Evolutionary conservation across 805 yeast species (phyloP).

Genomic region (Hyphopichia homilentoma): DNA sequence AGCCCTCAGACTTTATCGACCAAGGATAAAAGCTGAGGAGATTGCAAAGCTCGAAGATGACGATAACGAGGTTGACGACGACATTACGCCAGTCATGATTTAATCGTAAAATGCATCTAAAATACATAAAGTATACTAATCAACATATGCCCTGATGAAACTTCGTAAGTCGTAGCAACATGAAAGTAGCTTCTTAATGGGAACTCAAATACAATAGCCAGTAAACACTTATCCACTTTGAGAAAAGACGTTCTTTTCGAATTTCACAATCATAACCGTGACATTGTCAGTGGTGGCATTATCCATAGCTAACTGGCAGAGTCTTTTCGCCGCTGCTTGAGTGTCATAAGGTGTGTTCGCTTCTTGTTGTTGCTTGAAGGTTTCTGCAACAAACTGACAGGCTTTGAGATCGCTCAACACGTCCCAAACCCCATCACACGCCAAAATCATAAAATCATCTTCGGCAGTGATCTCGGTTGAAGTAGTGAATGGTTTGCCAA

Average conservation of each 20-base stretch:
- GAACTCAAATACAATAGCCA: no score
- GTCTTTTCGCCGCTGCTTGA: conserved; percentile 58
- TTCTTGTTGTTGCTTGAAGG: conserved; percentile 30
- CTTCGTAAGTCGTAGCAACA: no score
- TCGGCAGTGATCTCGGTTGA: conserved; percentile 63
- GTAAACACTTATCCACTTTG: no score
- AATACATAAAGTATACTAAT: conserved; percentile 2
- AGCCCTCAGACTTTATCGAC: conserved; percentile 45
- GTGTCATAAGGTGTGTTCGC: conserved; percentile 37
- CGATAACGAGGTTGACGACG: conserved; percentile 8
- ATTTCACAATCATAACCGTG: conserved; percentile 82
- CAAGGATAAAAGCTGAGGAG: conserved; percentile 22
- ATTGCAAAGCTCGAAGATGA: conserved; percentile 4
- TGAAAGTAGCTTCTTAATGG: no score
- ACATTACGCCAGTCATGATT: conserved; percentile 1
- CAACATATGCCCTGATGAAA: no score
- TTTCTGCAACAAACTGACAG: conserved; percentile 59
- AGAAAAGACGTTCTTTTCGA: conserved; percentile 47
- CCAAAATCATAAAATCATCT: conserved; percentile 81
- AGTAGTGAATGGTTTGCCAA: conserved; percentile 91
- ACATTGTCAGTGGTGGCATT: conserved; percentile 85
- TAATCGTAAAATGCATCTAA: not conserved
- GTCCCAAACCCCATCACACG: conserved; percentile 98
- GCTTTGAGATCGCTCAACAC: conserved; percentile 85
- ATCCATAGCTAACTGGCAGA: conserved; percentile 72